Conservation (phyloP, 2,329 filamentous ascomycete genomes). For the Aureobasidium sp. region DNA sequence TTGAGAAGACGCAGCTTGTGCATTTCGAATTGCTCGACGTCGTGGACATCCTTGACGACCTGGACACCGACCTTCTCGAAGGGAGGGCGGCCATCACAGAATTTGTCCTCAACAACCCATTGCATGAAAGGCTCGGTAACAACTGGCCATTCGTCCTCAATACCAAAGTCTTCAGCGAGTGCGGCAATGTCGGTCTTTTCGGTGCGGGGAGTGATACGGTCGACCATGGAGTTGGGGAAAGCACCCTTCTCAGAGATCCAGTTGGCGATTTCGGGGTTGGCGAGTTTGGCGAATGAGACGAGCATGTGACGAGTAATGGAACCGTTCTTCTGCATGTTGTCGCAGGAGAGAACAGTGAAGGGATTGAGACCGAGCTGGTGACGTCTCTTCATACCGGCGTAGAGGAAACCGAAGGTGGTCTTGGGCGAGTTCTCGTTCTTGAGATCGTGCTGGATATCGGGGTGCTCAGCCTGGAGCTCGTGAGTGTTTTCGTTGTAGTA, state of each 20-base stretch:
- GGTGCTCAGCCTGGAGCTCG: conserved; percentile 42
- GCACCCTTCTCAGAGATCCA: conserved; percentile 44
- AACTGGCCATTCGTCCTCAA: conserved; percentile 48
- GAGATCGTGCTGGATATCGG: conserved; percentile 46
- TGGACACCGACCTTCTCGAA: conserved; percentile 50
- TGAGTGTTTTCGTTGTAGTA: conserved; percentile 55
- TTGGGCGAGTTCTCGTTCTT: conserved; percentile 38
- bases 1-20: conserved; percentile 52
- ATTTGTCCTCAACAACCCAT: conserved; percentile 50
- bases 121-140: conserved; percentile 52
- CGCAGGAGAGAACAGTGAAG: conserved; percentile 50
- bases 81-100: conserved; percentile 44
- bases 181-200: conserved; percentile 39
- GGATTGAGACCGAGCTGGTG: conserved; percentile 42
- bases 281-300: conserved; percentile 42
- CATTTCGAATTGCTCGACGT: conserved; percentile 50
- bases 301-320: conserved; percentile 49
- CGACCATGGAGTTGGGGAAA: conserved; percentile 52
- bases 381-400: conserved; percentile 44
- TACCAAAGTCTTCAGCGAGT: conserved; percentile 40
- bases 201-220: conserved; percentile 50
- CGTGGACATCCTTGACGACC: conserved; percentile 45
- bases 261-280: conserved; percentile 41
- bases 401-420: conserved; percentile 49
- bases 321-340: conserved; percentile 54